phyloP scores from a whole-genome alignment of 2,329 filamentous ascomycete species.

The Paramyrothecium sp. region DNA sequence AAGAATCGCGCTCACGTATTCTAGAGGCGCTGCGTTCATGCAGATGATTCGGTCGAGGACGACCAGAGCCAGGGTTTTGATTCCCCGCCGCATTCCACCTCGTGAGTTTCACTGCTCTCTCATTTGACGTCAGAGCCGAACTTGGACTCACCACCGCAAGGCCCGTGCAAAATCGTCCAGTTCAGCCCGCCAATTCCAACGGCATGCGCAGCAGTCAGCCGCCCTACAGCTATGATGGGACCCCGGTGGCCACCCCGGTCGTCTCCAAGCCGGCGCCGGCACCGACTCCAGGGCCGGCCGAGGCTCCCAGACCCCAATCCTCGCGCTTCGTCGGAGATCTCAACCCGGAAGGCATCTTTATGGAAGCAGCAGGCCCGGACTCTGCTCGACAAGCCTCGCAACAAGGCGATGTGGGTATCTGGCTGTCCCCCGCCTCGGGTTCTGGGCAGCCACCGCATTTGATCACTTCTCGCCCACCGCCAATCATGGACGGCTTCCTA shows the following conservation, averaged over 20 bases:
- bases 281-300: not conserved
- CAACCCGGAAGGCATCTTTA: slow-evolving; percentile 59
- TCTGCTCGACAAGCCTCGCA: slow-evolving; percentile 35
- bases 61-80: slow-evolving; percentile 23
- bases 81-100: slow-evolving; percentile 24
- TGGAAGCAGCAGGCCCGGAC: slow-evolving; percentile 46
- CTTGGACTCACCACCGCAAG: slow-evolving; percentile 4
- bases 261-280: slow-evolving; percentile 4
- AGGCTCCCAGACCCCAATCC: slow-evolving; percentile 21
- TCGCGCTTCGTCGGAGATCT: slow-evolving; percentile 57
- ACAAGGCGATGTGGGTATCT: slow-evolving; percentile 55
- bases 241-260: slow-evolving; percentile 5
- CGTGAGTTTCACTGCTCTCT: slow-evolving; percentile 20
- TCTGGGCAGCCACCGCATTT: slow-evolving; percentile 31
- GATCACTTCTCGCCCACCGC: slow-evolving; percentile 33
- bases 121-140: not conserved
- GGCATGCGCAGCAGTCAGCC: slow-evolving; percentile 4
- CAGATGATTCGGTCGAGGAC: slow-evolving; percentile 23
- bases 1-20: not conserved
- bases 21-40: slow-evolving; percentile 44
- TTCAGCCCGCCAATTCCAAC: not conserved
- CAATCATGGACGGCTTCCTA: slow-evolving; percentile 37
- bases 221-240: slow-evolving; percentile 11
- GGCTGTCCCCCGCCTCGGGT: slow-evolving; percentile 36
- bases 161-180: slow-evolving; percentile 9